These are phyloP conservation scores for Solanum dulcamara DNA, from an alignment of 257 asterid species.

Conservation along the genomic window DNA sequence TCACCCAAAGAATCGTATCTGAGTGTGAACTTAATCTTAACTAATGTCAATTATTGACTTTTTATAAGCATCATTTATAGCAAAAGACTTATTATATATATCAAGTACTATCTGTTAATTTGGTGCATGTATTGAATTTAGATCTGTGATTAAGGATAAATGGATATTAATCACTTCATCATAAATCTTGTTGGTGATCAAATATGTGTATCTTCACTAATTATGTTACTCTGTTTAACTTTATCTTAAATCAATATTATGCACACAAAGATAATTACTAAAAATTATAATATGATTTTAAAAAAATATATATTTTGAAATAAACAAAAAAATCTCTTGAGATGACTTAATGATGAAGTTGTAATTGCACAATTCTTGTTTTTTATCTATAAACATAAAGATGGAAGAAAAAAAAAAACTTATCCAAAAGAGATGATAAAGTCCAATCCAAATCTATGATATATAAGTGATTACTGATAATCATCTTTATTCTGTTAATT, in stretches of 20 bases:
- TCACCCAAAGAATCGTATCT: background rate
- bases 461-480: background rate
- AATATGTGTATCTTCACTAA: too few relatives aligned
- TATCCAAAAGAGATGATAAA: background rate
- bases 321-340: background rate
- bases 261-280: background rate
- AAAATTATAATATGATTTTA: too few relatives aligned
- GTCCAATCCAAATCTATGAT: background rate
- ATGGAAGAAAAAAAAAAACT: background rate
- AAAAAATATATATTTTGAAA: too few relatives aligned
- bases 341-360: background rate
- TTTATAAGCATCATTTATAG: background rate
- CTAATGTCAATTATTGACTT: background rate
- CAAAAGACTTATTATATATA: background rate
- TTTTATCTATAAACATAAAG: too few relatives aligned
- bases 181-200: too few relatives aligned
- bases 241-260: background rate
- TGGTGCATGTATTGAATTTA: background rate
- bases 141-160: too few relatives aligned
- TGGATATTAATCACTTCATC: too few relatives aligned
- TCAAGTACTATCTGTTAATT: background rate
- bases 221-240: too few relatives aligned
- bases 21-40: background rate
- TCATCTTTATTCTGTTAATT: background rate
- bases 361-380: background rate